Conservation (phyloP, 2,329 filamentous ascomycete species). For the Leptographium wingfieldii region DNA sequence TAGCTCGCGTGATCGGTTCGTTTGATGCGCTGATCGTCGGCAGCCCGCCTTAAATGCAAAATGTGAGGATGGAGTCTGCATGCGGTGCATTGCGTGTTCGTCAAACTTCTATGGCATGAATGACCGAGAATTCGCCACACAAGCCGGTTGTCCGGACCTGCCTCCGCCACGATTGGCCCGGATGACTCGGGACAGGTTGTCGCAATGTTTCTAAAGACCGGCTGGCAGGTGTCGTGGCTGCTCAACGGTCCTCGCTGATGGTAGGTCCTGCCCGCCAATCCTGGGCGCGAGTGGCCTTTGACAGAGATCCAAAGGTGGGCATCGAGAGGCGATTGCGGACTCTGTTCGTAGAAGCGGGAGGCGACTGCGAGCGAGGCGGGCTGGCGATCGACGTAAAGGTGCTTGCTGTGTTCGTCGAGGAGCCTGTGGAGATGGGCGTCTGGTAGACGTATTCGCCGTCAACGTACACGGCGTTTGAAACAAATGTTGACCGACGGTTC, state of each 20-base stretch:
- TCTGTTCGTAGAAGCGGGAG: conserved; percentile 20
- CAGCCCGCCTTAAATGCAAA: neutral
- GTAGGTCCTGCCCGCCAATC: conserved; percentile 26
- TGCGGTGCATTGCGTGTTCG: neutral
- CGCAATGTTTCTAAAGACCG: neutral
- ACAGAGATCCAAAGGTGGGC: conserved; percentile 36
- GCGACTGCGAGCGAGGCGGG: conserved; percentile 16
- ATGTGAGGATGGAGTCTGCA: neutral
- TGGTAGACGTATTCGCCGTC: conserved; percentile 91
- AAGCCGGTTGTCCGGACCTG: neutral
- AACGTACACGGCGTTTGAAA: conserved; percentile 80
- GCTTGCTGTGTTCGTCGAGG: conserved; percentile 35
- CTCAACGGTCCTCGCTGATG: conserved; percentile 6
- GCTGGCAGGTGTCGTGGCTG: neutral
- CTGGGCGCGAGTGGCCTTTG: conserved; percentile 21
- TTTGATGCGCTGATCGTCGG: neutral
- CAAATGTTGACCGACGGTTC: conserved; percentile 74
- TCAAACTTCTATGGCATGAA: neutral
- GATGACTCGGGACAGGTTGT: neutral
- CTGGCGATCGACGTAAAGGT: conserved; percentile 25
- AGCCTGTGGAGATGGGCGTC: conserved; percentile 45
- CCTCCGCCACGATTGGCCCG: neutral
- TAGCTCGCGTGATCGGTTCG: neutral
- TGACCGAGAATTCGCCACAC: neutral
- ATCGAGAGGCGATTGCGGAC: conserved; percentile 40